Evolutionary conservation across 345 rosid genomes (phyloP).

Genomic region (Triadica sebifera): DNA sequence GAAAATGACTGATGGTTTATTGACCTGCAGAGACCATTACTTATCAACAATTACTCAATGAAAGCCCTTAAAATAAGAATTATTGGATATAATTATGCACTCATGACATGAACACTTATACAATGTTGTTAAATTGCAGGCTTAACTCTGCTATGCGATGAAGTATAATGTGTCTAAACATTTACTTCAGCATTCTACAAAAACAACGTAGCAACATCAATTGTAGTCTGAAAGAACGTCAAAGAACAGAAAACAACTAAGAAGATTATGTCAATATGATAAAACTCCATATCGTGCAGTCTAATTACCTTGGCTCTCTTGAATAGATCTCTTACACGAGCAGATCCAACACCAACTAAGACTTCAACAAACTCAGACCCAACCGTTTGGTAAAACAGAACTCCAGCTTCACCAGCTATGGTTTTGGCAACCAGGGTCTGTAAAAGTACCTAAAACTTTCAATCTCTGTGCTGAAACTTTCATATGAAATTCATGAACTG

Average conservation of each 20-base stretch:
- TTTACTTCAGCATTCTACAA: background rate
- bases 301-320: constrained; percentile 87
- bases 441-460: constrained; percentile 17
- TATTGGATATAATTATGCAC: background rate
- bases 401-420: constrained; percentile 97
- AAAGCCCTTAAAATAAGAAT: constrained; percentile 8
- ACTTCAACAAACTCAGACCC: constrained; percentile 97
- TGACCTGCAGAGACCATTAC: constrained; percentile 64
- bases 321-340: constrained; percentile 92
- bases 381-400: constrained; percentile 97
- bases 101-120: background rate
- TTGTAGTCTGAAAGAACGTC: background rate
- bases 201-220: background rate
- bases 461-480: constrained; percentile 17
- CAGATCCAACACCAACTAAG: constrained; percentile 95
- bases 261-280: constrained; percentile 6
- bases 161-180: background rate
- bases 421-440: constrained; percentile 97
- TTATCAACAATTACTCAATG: constrained; percentile 16
- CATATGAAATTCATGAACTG: constrained; percentile 10
- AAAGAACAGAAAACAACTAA: background rate
- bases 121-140: constrained; percentile 5
- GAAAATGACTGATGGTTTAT: constrained; percentile 92
- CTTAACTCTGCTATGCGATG: background rate
- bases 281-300: background rate